Conservation (phyloP, 495 filamentous ascomycete genomes). For the Penicillium canescens region DNA sequence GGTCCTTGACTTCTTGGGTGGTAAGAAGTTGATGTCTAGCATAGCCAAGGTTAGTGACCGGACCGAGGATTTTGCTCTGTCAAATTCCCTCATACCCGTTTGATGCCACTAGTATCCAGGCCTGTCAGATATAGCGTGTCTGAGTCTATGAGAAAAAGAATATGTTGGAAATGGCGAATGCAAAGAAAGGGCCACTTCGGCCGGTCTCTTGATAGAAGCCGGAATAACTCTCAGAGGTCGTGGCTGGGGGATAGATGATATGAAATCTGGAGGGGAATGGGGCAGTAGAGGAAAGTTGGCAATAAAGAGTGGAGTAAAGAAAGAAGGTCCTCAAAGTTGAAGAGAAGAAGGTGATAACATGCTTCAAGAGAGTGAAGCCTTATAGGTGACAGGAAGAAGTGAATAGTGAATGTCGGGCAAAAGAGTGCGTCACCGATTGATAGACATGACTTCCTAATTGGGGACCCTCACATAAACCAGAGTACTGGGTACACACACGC, state of each 20-base stretch:
- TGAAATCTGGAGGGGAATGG: not conserved
- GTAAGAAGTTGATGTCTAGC: slow-evolving; percentile 17
- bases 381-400: slow-evolving; percentile 1
- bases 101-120: slow-evolving; percentile 1
- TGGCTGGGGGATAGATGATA: not conserved
- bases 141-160: not conserved
- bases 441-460: slow-evolving; percentile 16
- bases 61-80: not conserved
- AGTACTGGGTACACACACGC: slow-evolving; percentile 8
- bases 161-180: not conserved
- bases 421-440: slow-evolving; percentile 20
- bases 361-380: not conserved
- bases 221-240: not conserved
- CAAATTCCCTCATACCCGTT: slow-evolving; percentile 9
- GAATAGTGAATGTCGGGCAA: slow-evolving; percentile 6
- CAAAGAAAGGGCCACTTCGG: not conserved
- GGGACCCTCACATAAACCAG: slow-evolving; percentile 11
- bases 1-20: slow-evolving; percentile 15
- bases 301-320: not conserved
- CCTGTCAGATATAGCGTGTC: not conserved
- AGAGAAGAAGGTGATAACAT: not conserved
- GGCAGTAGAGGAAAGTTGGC: not conserved
- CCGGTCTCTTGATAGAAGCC: not conserved
- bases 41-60: slow-evolving; percentile 17
- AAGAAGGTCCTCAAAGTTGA: not conserved